These are phyloP conservation scores for Oxalis stricta DNA, from an alignment of 441 rosid genomes.

Conservation along the genomic window DNA sequence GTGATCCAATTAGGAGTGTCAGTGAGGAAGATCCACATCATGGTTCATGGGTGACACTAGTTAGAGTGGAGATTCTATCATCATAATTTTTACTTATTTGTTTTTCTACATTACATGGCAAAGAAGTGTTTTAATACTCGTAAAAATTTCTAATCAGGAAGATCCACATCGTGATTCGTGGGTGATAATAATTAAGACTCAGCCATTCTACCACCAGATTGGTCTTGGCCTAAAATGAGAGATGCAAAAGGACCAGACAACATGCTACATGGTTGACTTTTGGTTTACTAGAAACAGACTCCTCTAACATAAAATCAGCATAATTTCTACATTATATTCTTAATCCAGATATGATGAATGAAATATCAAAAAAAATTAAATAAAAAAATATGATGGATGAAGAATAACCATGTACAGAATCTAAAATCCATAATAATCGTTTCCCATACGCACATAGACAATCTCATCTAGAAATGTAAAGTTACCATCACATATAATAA, in stretches of 20 bases:
- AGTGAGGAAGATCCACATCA: background rate
- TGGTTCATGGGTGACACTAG: too few species aligned
- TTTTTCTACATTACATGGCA: background rate
- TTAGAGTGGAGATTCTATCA: background rate
- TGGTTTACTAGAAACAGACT: too few species aligned
- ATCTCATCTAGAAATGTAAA: too few species aligned
- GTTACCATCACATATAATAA: conserved; percentile 2
- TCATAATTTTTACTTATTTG: too few species aligned
- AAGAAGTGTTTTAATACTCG: background rate
- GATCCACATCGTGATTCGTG: too few species aligned
- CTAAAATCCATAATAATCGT: too few species aligned
- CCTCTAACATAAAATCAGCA: too few species aligned
- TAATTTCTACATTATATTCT: too few species aligned
- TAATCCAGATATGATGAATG: too few species aligned
- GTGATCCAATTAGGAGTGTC: background rate
- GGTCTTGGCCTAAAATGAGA: background rate
- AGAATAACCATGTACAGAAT: background rate
- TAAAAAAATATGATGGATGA: background rate
- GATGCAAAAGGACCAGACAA: background rate
- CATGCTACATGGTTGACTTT: background rate
- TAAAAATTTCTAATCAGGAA: background rate
- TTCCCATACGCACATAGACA: too few species aligned
- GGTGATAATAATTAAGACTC: background rate
- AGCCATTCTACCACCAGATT: background rate
- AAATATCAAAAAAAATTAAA: too few species aligned